phyloP scores from a whole-genome alignment of 306 rosid species.

The Morella rubra region DNA sequence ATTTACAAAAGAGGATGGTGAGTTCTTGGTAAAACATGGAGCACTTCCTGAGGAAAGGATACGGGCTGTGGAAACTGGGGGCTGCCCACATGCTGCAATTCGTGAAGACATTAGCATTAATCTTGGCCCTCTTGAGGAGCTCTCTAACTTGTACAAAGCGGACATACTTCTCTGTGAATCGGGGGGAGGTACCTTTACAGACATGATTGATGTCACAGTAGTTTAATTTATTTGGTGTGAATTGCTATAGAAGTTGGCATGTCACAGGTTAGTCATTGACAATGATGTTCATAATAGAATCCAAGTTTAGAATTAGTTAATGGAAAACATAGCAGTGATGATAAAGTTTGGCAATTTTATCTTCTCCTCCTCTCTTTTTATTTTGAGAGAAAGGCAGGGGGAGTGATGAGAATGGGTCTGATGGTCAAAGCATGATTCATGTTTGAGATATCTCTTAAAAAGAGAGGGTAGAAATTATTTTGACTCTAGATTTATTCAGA shows the following conservation, averaged over 20 bases:
- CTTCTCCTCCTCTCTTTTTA: background rate
- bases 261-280: background rate
- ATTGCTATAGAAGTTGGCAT: background rate
- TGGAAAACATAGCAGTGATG: background rate
- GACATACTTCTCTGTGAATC: slow-evolving; percentile 97
- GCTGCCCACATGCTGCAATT: slow-evolving; percentile 96
- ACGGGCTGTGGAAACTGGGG: slow-evolving; percentile 96
- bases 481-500: background rate
- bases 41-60: slow-evolving; percentile 95
- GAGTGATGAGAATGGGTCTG: too few species aligned
- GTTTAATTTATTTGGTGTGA: background rate
- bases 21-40: slow-evolving; percentile 86
- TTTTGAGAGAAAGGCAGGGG: too few species aligned
- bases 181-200: slow-evolving; percentile 77
- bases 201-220: background rate
- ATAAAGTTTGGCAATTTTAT: background rate
- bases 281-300: background rate
- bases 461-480: background rate
- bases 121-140: slow-evolving; percentile 96
- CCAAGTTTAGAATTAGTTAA: background rate
- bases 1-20: slow-evolving; percentile 96
- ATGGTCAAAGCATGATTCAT: background rate
- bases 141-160: slow-evolving; percentile 70
- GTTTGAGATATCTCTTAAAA: background rate
- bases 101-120: slow-evolving; percentile 95